These are phyloP conservation scores for Fragilaria crotonensis DNA, from an alignment of 108 stramenopile species.

Conservation along the genomic window DNA sequence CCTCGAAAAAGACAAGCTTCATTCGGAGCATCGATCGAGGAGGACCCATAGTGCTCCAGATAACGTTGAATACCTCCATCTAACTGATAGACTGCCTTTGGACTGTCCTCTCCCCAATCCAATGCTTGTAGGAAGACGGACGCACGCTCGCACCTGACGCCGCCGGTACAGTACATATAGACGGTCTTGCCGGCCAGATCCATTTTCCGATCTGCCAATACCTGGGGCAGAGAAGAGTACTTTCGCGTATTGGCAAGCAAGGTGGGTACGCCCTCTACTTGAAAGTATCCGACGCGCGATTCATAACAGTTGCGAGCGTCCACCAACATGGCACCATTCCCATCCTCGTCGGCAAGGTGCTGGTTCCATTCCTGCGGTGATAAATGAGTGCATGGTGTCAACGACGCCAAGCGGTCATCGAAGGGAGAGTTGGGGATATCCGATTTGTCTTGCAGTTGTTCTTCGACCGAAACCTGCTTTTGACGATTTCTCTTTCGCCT, in stretches of 20 bases:
- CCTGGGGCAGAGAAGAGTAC: conserved; percentile 62
- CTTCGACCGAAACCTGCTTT: conserved; percentile 1
- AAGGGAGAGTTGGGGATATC: no score
- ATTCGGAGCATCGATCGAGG: neutral
- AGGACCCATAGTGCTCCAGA: conserved; percentile 36
- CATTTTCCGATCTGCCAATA: conserved; percentile 40
- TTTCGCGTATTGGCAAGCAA: conserved; percentile 75
- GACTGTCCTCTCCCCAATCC: conserved; percentile 17
- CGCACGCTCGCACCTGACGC: conserved; percentile 78
- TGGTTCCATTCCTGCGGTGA: conserved; percentile 70
- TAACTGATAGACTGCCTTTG: conserved; percentile 57
- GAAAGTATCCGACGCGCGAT: conserved; percentile 62
- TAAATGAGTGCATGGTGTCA: conserved; percentile 47
- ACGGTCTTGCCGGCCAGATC: conserved; percentile 49
- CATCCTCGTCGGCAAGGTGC: conserved; percentile 16
- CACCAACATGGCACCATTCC: conserved; percentile 42
- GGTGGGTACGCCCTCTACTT: conserved; percentile 23
- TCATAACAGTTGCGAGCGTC: conserved; percentile 82
- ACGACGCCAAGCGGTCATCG: no score
- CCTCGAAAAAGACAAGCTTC: conserved; percentile 50
- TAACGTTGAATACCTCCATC: conserved; percentile 79
- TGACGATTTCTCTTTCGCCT: conserved; percentile 4
- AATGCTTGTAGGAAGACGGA: conserved; percentile 55
- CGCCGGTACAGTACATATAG: conserved; percentile 71
- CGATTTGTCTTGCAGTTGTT: no score